These are phyloP conservation scores for Fusarium graminum DNA, from an alignment of 2,329 filamentous ascomycete species.

Conservation along the genomic window DNA sequence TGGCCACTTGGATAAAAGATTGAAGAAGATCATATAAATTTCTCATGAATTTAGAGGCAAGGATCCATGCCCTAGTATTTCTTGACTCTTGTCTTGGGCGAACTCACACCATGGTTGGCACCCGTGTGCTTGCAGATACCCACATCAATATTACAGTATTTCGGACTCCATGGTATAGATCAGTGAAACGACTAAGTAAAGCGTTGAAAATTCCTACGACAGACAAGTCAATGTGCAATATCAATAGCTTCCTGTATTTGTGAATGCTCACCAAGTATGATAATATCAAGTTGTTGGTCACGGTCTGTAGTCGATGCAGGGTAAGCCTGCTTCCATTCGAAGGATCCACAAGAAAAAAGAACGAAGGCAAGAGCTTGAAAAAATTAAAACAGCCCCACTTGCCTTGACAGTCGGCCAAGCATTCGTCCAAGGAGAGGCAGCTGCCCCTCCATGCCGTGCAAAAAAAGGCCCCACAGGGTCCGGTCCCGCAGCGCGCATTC, in stretches of 20 bases:
- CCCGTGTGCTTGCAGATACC: too few species aligned
- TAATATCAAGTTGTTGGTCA: neutral
- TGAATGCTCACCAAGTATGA: neutral
- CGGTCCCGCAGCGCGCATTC: slow-evolving; percentile 17
- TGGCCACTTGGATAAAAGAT: too few species aligned
- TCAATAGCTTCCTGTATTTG: neutral
- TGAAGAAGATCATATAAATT: too few species aligned
- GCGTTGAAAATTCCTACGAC: neutral
- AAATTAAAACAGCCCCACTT: slow-evolving; percentile 12
- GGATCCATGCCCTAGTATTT: too few species aligned
- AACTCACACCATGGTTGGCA: too few species aligned
- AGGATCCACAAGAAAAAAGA: slow-evolving; percentile 9
- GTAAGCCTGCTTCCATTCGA: slow-evolving; percentile 1
- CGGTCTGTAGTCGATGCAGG: neutral
- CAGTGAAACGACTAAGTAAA: neutral
- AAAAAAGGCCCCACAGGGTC: slow-evolving; percentile 37
- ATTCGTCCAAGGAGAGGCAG: slow-evolving; percentile 10
- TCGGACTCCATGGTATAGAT: too few species aligned
- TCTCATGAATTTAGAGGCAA: too few species aligned
- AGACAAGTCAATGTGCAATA: neutral
- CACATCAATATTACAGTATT: too few species aligned
- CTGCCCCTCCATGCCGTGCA: slow-evolving; percentile 34
- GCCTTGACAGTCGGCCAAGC: neutral
- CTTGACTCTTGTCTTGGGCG: too few species aligned
- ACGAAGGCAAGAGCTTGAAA: slow-evolving; percentile 17